These are phyloP conservation scores for Rostrohypoxylon terebratum DNA, from an alignment of 495 filamentous ascomycete species.

Conservation along the genomic window DNA sequence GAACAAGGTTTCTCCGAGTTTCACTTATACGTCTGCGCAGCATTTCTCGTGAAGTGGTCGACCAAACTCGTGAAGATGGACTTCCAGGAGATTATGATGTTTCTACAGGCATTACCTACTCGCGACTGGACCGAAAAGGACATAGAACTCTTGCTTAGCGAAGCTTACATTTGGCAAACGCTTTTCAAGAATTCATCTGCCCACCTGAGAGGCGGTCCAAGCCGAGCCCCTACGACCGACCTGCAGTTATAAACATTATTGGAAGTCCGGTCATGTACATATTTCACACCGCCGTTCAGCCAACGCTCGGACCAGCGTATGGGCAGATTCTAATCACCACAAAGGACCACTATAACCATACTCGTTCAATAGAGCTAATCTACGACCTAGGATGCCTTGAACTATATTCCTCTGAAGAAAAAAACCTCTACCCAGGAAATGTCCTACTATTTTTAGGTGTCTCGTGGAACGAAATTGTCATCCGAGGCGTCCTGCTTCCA, in stretches of 20 bases:
- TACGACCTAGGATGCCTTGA: not conserved
- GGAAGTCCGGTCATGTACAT: not conserved
- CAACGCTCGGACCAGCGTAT: not conserved
- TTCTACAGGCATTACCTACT: constrained; percentile 94
- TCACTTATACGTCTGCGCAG: constrained; percentile 97
- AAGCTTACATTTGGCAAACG: constrained; percentile 96
- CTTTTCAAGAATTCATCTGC: constrained; percentile 89
- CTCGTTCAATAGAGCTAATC: not conserved
- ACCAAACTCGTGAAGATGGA: constrained; percentile 96
- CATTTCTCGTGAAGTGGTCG: constrained; percentile 99
- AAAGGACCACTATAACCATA: not conserved
- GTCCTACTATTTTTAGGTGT: not conserved
- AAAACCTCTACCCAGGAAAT: no score
- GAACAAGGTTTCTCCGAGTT: constrained; percentile 98
- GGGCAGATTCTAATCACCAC: not conserved
- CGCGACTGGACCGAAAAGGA: constrained; percentile 97
- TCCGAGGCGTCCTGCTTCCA: not conserved
- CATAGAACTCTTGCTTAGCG: constrained; percentile 92
- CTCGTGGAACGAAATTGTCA: no score
- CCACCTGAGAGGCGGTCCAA: constrained; percentile 71
- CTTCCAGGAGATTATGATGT: constrained; percentile 99
- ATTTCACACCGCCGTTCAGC: not conserved
- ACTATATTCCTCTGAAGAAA: no score
- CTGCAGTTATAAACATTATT: constrained; percentile 52
- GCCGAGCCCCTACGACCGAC: constrained; percentile 54